A percentile compares a stretch with the other conserved stretches of the same genome.
phyloP scores from a whole-genome alignment of 768 basidiomycete genomes.

The Suillus decipiens region DNA sequence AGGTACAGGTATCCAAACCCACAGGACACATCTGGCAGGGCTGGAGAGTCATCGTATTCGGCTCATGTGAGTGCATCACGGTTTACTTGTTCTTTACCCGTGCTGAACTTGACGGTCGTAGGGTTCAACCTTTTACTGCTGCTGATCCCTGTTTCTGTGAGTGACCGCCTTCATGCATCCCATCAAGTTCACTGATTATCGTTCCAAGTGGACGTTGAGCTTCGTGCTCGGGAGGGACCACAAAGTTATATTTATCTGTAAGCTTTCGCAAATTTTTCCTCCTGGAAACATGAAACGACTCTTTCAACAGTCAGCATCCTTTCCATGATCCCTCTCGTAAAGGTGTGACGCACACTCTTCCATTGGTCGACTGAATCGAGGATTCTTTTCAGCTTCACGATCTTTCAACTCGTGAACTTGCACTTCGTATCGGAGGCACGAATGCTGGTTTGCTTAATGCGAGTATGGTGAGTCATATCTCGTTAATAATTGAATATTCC shows the following conservation, averaged over 20 bases:
- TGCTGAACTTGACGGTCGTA: conserved; percentile 27
- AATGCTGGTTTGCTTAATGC: conserved; percentile 81
- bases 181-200: not conserved
- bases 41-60: conserved; percentile 54
- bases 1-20: conserved; percentile 8
- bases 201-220: conserved; percentile 55
- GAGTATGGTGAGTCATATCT: conserved; percentile 56
- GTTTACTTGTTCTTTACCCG: not conserved
- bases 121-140: conserved; percentile 73
- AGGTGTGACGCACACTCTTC: conserved; percentile 39
- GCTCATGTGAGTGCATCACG: conserved; percentile 50
- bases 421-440: conserved; percentile 73
- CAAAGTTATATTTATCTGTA: conserved; percentile 63
- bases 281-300: not conserved
- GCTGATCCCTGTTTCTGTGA: conserved; percentile 68
- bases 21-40: conserved; percentile 42
- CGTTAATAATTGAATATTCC: conserved; percentile 3
- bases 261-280: conserved; percentile 24
- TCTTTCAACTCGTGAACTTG: conserved; percentile 70
- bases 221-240: conserved; percentile 49
- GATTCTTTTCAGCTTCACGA: conserved; percentile 63
- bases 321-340: conserved; percentile 77
- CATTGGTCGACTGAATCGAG: not conserved
- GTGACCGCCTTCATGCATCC: conserved; percentile 22
- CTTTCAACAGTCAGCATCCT: conserved; percentile 55